Base-by-base conservation (phyloP, 2,329 filamentous ascomycete genomes). In the Fusarium chaquense region DNA sequence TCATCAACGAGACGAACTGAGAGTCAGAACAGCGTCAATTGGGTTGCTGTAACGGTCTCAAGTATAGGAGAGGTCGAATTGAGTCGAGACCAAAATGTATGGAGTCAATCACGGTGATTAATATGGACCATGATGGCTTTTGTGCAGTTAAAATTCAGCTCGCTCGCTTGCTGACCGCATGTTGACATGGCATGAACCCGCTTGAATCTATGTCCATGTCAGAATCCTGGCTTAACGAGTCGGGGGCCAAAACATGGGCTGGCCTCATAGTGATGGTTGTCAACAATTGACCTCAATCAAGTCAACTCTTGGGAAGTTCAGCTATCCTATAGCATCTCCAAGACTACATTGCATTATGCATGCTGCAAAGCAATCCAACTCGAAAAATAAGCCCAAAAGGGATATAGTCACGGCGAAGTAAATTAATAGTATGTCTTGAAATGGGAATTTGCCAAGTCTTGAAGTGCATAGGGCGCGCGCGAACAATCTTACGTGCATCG, bases 111-210 rank as follows among this genome's bases (percentile, higher is more conserved):
- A 5, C 10, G 2, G n/a, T n/a, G 16, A 28, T 33, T 24, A 32
- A 49, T 41, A 58, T 64, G 60, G 62, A 65, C 30, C 22, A 40
- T 20, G 22, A 8, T 43, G 45, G 15, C 26, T 65, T 26, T 16
- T 18, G 22, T 41, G 40, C 35, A 56, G 24, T 54, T 35, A 45
- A 43, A 33, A 22, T 61, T 71, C 55, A 70, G 54, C 61, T 64
- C 30, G 28, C 10, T 40, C 24, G 35, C 44, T 43, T 58, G 61
- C 49, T 70, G 68, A 71, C 68, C 58, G 68, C 56, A 71, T 69
- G 33, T 65, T 70, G 62, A 47, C 51, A 49, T 56, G 51, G 64
- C 67, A 58, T 68, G 55, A 71, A 58, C 44, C 60, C n/a, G 53
- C 49, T 36, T 52, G 22, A 53, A 58, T 55, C 33, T 16, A 50